Conservation (phyloP, 2,329 filamentous ascomycete genomes). For the Torrubiellomyces zombiae region DNA sequence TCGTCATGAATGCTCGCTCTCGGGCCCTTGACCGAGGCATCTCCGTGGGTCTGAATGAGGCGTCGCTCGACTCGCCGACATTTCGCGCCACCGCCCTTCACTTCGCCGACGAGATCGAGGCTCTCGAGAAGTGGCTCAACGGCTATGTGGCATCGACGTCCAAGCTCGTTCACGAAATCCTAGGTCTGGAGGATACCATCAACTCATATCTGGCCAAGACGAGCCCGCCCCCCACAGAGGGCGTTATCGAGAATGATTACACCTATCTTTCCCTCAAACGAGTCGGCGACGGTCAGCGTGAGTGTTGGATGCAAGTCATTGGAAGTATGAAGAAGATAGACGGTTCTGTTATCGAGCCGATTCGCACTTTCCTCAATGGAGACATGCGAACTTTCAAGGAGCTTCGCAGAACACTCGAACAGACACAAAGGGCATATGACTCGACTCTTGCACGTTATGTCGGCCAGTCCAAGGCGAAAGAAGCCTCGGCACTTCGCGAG, state of each 20-base stretch:
- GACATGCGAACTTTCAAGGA: conserved; percentile 84
- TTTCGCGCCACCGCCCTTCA: conserved; percentile 78
- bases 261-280: conserved; percentile 73
- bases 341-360: conserved; percentile 59
- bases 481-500: conserved; percentile 76
- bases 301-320: conserved; percentile 71
- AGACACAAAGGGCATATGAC: conserved; percentile 73
- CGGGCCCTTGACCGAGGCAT: conserved; percentile 22
- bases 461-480: conserved; percentile 79
- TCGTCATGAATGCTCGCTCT: conserved; percentile 7
- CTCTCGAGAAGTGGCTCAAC: conserved; percentile 81
- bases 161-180: conserved; percentile 44
- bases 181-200: conserved; percentile 62
- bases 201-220: conserved; percentile 61
- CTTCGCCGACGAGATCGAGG: conserved; percentile 82
- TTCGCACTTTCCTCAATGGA: conserved; percentile 57
- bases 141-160: conserved; percentile 35
- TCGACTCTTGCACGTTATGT: conserved; percentile 66
- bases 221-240: conserved; percentile 64
- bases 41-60: conserved; percentile 83
- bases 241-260: conserved; percentile 87
- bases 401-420: conserved; percentile 56
- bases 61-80: conserved; percentile 86
- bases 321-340: conserved; percentile 65
- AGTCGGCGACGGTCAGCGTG: conserved; percentile 69